Evolutionary conservation across 805 yeast species (phyloP), one percentile per base, ranked within the genome.

Genomic region (Candida glaebosa): DNA sequence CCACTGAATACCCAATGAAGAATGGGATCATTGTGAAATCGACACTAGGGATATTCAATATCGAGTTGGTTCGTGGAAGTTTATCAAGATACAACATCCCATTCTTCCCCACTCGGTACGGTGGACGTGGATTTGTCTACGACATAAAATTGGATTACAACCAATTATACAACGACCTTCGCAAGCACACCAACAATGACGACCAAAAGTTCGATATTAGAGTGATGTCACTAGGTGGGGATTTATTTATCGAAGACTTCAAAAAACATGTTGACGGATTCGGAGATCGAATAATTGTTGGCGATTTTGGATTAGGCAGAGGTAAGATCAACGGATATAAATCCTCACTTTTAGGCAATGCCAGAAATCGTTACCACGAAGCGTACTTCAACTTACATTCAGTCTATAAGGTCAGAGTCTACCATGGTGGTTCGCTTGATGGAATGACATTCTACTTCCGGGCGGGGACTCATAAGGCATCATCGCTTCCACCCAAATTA

Each of bases 381-480:
- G 36, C 58, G 5, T 55, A 58, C 4, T 65, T 71, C 44, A 66
- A 70, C 49, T 58, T 73, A 12, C 47, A 48, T 10, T 51, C 54
- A 5, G 65, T 85, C 2, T 59, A 56, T n/a, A 70, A 69, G 37
- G 74, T 89, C 1, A 72, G 87, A 42, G 74, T 89, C 0, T 83
- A 78, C 48, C 79, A 82, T 49, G 96, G 96, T 2, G 58, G 64
- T 17, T 95, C 95, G 0, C 61, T 93, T 16, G 96, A 90, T 61
- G 98, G 98, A 4, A 52, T 91, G 12, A 78, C 80, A 42, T 72
- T 89, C 49, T 68, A 66, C 47, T 53, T 34, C 39, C 48, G 39
- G 8, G 39, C 47, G 2, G 49, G 30, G n/a, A 47, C 46, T 31
- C 44, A 47, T 36, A 24, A 8, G 10, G 12, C 8, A 8, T 24